Conservation (phyloP, 495 filamentous ascomycete species). For the Aspergillus heteromorphus region DNA sequence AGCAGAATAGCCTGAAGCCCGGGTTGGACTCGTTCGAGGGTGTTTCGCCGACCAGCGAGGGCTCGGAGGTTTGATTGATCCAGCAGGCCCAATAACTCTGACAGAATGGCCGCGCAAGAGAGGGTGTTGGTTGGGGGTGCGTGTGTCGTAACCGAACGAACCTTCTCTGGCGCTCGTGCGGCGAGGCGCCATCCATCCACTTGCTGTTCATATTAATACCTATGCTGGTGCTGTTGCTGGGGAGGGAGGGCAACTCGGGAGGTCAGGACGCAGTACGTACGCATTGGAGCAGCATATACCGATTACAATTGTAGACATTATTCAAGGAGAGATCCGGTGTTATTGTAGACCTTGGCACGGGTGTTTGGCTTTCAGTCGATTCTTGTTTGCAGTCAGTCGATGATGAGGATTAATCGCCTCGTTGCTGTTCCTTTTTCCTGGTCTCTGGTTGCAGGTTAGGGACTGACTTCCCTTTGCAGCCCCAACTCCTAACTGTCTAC, state of each 20-base stretch:
- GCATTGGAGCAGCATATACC: too few species aligned
- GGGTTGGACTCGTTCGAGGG: neutral
- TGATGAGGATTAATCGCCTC: neutral
- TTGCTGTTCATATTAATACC: too few species aligned
- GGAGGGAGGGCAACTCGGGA: too few species aligned
- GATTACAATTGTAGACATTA: too few species aligned
- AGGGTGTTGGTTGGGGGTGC: conserved; percentile 5
- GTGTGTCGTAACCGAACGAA: conserved; percentile 12
- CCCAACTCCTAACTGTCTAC: neutral
- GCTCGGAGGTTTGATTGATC: neutral
- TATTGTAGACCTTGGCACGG: neutral
- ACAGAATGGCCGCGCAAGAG: neutral
- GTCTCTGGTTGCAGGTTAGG: neutral
- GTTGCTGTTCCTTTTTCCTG: neutral
- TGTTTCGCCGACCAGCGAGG: neutral
- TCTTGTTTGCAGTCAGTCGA: neutral
- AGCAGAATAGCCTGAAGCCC: too few species aligned
- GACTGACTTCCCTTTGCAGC: neutral
- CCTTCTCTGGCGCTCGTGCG: conserved; percentile 7
- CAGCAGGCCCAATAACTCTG: neutral
- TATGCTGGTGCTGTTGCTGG: neutral
- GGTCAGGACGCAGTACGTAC: too few species aligned
- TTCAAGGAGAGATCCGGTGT: neutral
- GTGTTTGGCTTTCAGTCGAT: neutral
- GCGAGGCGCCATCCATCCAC: conserved; percentile 1